phyloP scores from a whole-genome alignment of 2,329 filamentous ascomycete species.

The Teratosphaeria pseudoeucalypti region DNA sequence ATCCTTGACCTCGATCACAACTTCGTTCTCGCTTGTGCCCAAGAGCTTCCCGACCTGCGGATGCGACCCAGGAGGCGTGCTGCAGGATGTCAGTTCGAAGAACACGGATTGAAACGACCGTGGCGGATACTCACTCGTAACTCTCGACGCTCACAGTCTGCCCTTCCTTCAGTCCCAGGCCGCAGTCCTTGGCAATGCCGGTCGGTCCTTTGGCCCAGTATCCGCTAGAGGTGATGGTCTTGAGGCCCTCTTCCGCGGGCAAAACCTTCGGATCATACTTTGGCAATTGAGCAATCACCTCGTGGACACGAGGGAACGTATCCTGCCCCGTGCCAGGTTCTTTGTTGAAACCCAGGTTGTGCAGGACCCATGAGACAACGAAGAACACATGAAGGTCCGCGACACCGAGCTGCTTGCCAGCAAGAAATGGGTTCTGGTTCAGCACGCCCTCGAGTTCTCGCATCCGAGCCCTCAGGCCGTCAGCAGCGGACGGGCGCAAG shows the following conservation, averaged over 20 bases:
- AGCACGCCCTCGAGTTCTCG: slow-evolving; percentile 14
- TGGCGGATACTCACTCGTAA: slow-evolving; percentile 15
- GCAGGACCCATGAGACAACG: slow-evolving; percentile 15
- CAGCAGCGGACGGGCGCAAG: slow-evolving; percentile 14
- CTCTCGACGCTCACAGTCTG: slow-evolving; percentile 17
- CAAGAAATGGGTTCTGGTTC: slow-evolving; percentile 12
- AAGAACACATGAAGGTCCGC: slow-evolving; percentile 21
- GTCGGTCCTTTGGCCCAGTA: slow-evolving; percentile 10
- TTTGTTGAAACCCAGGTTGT: slow-evolving; percentile 10
- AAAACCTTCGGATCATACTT: slow-evolving; percentile 11
- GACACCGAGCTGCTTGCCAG: slow-evolving; percentile 12
- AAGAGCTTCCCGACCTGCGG: slow-evolving; percentile 22
- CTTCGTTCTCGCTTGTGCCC: slow-evolving; percentile 14
- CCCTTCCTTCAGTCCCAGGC: slow-evolving; percentile 12
- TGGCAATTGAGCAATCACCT: slow-evolving; percentile 16
- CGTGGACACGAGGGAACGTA: slow-evolving; percentile 16
- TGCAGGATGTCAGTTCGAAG: slow-evolving; percentile 1
- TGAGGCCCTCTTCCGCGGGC: slow-evolving; percentile 16
- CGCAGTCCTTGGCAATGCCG: slow-evolving; percentile 11
- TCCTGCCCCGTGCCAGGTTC: slow-evolving; percentile 15
- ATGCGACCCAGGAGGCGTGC: slow-evolving; percentile 15
- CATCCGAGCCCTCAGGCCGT: slow-evolving; percentile 12
- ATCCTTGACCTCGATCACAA: slow-evolving; percentile 21
- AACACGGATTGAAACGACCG: background rate
- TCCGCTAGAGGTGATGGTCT: slow-evolving; percentile 10